Evolutionary conservation across 768 basidiomycete genomes (phyloP), one percentile per base, ranked within the genome.

Genomic region (Auricularia sp.): DNA sequence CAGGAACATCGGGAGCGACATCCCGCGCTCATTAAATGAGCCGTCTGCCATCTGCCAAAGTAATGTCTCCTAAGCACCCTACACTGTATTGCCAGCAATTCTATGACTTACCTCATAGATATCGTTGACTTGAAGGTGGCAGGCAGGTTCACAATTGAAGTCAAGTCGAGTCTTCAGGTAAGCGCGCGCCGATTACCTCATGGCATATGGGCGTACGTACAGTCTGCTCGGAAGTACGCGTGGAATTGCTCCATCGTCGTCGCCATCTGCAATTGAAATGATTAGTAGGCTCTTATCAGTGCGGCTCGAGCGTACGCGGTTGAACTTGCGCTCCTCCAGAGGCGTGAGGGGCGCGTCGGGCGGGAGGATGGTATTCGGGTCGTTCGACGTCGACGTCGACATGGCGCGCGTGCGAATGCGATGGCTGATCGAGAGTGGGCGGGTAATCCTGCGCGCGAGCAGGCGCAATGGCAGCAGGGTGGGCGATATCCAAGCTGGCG

Each of bases 1-100:
- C 18, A 86, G 75, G 68, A 81, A 84, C 44, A 71, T 67, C 6
- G 68, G 58, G 11, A 84, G 74, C 6, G 75, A 77, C 68, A 83
- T 72, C 18, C 81, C 81, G n/a, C 73, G 74, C 39, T 73, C 71
- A 51, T 69, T 74, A 70, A 80, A 84, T 1, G 81, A 80, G 11
- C 82, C 82, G 70, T 85, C 83, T 47, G 83, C 80, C 1, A 82
- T 72, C 83, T 29, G 29, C 29, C 29, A 29, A 29, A 29, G 29
- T 29, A 29, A 29, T 29, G 29, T 29, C 29, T 29, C 29, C 29
- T 29, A 29, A 36, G 42, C 18, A 61, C 35, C 18, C 12, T 39
- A 42, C 34, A 23, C 42, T 3, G 63, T 62, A 18, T 44, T 23
- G 39, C 42, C 54, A 66, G 29, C 29, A 29, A 29, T 29, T 29